These are phyloP conservation scores for Blastomyces parvus DNA, from an alignment of 2,329 filamentous ascomycete genomes.

Conservation along the genomic window DNA sequence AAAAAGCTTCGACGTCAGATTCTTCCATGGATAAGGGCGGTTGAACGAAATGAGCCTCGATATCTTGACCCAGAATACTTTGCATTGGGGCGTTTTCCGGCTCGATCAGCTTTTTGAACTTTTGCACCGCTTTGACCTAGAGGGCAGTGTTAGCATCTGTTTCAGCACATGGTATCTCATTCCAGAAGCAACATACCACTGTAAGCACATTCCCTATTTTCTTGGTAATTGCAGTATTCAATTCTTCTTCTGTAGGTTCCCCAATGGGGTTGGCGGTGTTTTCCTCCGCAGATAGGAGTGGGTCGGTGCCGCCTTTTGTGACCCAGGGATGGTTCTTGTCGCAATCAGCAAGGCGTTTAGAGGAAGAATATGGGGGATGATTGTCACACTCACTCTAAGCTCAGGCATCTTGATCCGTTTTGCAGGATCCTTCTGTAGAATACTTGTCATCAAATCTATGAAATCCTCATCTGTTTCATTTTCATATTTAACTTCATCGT, in stretches of 20 bases:
- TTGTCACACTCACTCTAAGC: conserved; percentile 56
- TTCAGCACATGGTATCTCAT: background rate
- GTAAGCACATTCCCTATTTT: conserved; percentile 80
- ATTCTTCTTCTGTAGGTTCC: conserved; percentile 77
- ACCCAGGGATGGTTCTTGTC: conserved; percentile 83
- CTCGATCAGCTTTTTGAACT: conserved; percentile 69
- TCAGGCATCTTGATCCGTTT: conserved; percentile 76
- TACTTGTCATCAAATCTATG: conserved; percentile 58
- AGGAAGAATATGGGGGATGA: background rate
- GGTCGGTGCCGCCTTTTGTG: conserved; percentile 67
- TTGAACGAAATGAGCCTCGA: conserved; percentile 45
- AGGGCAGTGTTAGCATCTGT: background rate
- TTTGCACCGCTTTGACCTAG: conserved; percentile 80
- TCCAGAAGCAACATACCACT: conserved; percentile 48
- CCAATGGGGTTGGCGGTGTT: conserved; percentile 76
- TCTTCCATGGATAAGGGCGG: conserved; percentile 46
- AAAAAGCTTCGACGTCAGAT: conserved; percentile 29
- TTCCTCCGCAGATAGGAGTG: conserved; percentile 68
- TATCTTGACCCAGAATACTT: conserved; percentile 50
- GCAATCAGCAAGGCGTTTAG: conserved; percentile 11
- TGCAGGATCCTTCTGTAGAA: conserved; percentile 76
- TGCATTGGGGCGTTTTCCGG: conserved; percentile 47
- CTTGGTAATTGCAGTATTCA: conserved; percentile 80
- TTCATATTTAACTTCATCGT: conserved; percentile 54
- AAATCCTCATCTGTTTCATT: conserved; percentile 58